Conservation (phyloP, 2,329 filamentous ascomycete species). For the Zasmidium cellare region DNA sequence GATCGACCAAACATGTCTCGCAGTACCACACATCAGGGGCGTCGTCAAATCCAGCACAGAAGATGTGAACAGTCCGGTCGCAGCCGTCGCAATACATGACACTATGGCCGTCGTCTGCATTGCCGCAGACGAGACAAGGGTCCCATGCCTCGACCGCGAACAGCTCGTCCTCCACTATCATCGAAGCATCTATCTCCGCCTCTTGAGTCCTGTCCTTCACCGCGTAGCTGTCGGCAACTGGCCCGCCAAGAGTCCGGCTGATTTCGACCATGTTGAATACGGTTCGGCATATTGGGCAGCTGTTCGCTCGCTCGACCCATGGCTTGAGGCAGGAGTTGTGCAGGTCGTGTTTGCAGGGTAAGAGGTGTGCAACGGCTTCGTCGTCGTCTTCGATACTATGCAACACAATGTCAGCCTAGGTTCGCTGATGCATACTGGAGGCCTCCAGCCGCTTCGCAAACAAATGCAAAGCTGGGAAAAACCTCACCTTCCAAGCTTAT, state of each 20-base stretch:
- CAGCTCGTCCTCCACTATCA: constrained; percentile 64
- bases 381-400: constrained; percentile 42
- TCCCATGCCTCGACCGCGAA: constrained; percentile 61
- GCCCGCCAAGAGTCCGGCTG: constrained; percentile 70
- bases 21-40: constrained; percentile 73
- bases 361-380: constrained; percentile 60
- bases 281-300: constrained; percentile 93
- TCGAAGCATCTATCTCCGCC: constrained; percentile 80
- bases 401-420: constrained; percentile 26
- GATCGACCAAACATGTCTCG: constrained; percentile 64
- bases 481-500: constrained; percentile 43
- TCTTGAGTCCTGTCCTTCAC: constrained; percentile 87
- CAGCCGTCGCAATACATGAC: constrained; percentile 90
- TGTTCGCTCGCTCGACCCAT: constrained; percentile 96
- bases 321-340: constrained; percentile 90
- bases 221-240: constrained; percentile 58
- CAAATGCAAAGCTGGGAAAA: constrained; percentile 28
- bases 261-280: constrained; percentile 89
- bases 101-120: constrained; percentile 76
- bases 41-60: constrained; percentile 79
- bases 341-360: constrained; percentile 85
- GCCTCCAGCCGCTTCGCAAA: constrained; percentile 31
- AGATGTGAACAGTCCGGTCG: constrained; percentile 85
- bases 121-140: constrained; percentile 83
- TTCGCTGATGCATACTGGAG: constrained; percentile 28